phyloP scores from a whole-genome alignment of 2,329 filamentous ascomycete species.

The Alternaria brassicae region DNA sequence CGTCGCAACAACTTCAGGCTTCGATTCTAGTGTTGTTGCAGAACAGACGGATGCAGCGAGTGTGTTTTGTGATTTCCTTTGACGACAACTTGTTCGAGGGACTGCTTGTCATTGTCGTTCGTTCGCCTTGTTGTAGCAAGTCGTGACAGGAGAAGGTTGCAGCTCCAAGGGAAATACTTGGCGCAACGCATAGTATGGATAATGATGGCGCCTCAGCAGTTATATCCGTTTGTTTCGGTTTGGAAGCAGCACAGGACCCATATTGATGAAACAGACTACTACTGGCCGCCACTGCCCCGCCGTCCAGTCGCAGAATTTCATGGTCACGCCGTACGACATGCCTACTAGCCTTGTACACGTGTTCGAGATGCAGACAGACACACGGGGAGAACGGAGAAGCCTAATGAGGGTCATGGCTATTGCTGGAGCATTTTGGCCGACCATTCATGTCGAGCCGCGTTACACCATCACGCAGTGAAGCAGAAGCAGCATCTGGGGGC shows the following conservation, averaged over 20 bases:
- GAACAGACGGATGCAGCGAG: neutral
- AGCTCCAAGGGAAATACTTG: neutral
- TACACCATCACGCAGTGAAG: constrained; percentile 32
- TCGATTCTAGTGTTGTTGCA: neutral
- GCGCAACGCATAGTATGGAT: neutral
- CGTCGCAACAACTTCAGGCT: neutral
- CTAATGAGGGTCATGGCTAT: too few species aligned
- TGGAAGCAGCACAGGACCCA: too few species aligned
- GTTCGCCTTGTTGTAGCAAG: too few species aligned
- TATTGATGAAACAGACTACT: neutral
- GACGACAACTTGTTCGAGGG: too few species aligned
- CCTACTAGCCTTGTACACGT: constrained; percentile 11
- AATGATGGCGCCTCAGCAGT: neutral
- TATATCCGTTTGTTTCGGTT: too few species aligned
- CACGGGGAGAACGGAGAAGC: too few species aligned
- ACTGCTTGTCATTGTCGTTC: too few species aligned
- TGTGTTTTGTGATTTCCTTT: too few species aligned
- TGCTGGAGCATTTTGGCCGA: neutral
- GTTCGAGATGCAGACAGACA: constrained; percentile 3
- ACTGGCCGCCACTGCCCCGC: neutral
- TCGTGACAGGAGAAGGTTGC: too few species aligned
- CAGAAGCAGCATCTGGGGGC: constrained; percentile 14
- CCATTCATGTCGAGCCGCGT: constrained; percentile 35
- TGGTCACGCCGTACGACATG: constrained; percentile 3
- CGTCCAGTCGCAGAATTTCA: neutral